Evolutionary conservation across 2,329 filamentous ascomycete genomes (phyloP).

Genomic region (Dactylellina parvicollis): DNA sequence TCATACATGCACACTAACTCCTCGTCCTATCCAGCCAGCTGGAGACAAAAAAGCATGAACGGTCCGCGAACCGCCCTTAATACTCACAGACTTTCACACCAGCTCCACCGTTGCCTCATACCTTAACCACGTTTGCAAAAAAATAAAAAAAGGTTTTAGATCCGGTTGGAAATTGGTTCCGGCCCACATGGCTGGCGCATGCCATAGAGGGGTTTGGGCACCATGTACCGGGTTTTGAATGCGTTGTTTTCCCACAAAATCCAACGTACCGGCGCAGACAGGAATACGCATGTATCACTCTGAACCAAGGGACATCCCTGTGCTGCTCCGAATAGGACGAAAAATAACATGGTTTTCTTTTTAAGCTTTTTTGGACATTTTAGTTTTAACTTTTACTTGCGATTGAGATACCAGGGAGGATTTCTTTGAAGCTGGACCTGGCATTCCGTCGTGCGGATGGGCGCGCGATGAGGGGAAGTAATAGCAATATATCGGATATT

Average conservation of each 20-base stretch:
- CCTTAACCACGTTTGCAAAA: not conserved
- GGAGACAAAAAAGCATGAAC: conserved; percentile 8
- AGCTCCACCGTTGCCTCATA: not conserved
- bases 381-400: not conserved
- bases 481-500: not conserved
- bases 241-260: conserved; percentile 5
- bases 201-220: no score
- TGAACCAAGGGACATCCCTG: conserved; percentile 14
- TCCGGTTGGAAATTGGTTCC: not conserved
- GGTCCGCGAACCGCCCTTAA: not conserved
- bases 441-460: no score
- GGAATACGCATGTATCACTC: not conserved
- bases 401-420: not conserved
- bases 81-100: not conserved
- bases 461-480: not conserved
- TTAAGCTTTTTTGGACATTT: not conserved
- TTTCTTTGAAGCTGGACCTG: no score
- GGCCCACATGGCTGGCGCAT: not conserved
- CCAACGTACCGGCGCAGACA: not conserved
- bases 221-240: not conserved
- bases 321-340: not conserved
- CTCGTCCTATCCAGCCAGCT: not conserved
- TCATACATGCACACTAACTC: not conserved
- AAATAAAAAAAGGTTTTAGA: not conserved
- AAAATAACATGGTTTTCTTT: not conserved